Percentiles rank a stretch among this genome's conserved stretches.
Evolutionary conservation across 2,329 filamentous ascomycete species (phyloP).

Genomic region (Hymenoscyphus repandus): DNA sequence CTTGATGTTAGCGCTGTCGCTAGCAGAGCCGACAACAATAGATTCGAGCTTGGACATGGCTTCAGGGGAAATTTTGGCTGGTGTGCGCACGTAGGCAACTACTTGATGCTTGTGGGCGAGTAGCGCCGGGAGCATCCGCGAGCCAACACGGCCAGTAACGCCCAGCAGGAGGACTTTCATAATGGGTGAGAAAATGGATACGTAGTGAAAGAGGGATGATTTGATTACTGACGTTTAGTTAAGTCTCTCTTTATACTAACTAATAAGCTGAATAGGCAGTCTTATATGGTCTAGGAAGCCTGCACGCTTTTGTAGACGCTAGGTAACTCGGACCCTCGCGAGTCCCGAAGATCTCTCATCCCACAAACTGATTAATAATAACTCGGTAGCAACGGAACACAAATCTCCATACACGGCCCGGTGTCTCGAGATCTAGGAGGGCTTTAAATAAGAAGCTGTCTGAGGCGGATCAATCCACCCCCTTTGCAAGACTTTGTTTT

Average conservation of each 20-base stretch:
- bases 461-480: background rate
- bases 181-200: conserved; percentile 5
- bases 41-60: conserved; percentile 29
- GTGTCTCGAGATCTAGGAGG: background rate
- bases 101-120: conserved; percentile 33
- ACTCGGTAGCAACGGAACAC: conserved; percentile 11
- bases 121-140: conserved; percentile 32
- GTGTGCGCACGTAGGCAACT: conserved; percentile 35
- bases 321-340: conserved; percentile 6
- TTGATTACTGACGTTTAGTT: background rate
- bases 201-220: background rate
- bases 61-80: conserved; percentile 34
- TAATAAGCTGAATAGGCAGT: background rate
- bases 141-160: conserved; percentile 36
- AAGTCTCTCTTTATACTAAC: too few relatives aligned
- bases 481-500: background rate
- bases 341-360: too few relatives aligned
- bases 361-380: conserved; percentile 1
- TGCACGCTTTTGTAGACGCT: background rate
- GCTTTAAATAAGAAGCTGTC: conserved; percentile 6
- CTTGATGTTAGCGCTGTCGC: conserved; percentile 32
- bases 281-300: background rate
- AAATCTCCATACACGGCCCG: conserved; percentile 6
- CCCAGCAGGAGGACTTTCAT: conserved; percentile 39
- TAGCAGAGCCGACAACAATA: conserved; percentile 36